Evolutionary conservation across 208 protist genomes (phyloP).

Genomic region (Acanthamoeba rhysodes): DNA sequence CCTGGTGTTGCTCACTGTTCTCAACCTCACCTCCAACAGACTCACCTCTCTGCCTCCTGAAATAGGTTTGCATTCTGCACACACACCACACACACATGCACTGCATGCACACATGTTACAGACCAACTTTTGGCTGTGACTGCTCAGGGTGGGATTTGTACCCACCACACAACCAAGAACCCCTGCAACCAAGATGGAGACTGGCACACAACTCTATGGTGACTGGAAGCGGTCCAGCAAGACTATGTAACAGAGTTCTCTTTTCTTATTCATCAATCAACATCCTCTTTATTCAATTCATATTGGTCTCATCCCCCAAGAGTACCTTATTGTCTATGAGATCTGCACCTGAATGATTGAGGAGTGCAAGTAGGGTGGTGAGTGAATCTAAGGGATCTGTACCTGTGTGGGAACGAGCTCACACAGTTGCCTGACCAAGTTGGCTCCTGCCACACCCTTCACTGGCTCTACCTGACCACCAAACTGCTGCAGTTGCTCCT

Average conservation of each 20-base stretch:
- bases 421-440: background rate
- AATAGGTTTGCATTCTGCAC: background rate
- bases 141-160: no score
- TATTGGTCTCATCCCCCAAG: no score
- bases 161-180: no score
- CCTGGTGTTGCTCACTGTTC: slow-evolving; percentile 22
- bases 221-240: no score
- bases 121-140: background rate
- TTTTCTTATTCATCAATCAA: no score
- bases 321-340: no score
- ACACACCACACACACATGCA: no score
- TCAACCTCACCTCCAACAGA: slow-evolving; percentile 65
- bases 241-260: no score
- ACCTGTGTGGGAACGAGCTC: slow-evolving; percentile 53
- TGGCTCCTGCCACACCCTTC: slow-evolving; percentile 2
- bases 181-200: no score
- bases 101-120: background rate
- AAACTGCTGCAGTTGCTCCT: background rate
- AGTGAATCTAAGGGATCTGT: background rate
- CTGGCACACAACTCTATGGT: no score
- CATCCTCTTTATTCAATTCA: no score
- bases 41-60: slow-evolving; percentile 56
- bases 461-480: slow-evolving; percentile 23
- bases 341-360: no score
- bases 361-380: background rate